Percentiles rank a stretch among this genome's conserved stretches.
Evolutionary conservation across 257 asterid genomes (phyloP).

Genomic region (Solanum ahanhuiri): DNA sequence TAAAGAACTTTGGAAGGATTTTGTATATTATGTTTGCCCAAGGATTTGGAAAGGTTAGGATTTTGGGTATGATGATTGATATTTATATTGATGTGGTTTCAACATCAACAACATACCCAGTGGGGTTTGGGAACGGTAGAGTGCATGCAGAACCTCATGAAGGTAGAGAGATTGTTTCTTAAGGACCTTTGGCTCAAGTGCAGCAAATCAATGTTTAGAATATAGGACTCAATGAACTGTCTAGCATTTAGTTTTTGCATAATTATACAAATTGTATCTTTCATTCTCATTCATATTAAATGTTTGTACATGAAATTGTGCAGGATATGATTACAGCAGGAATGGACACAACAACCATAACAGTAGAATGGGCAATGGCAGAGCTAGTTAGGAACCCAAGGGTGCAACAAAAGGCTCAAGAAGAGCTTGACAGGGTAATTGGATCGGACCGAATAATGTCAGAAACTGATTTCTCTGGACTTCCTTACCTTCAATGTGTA

Average conservation of each 20-base stretch:
- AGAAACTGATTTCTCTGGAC: constrained; percentile 52
- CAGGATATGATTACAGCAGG: constrained; percentile 95
- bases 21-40: not conserved
- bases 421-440: constrained; percentile 62
- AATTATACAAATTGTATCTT: not conserved
- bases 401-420: constrained; percentile 75
- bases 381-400: constrained; percentile 75
- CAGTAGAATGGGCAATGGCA: constrained; percentile 81
- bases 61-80: not conserved
- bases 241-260: not conserved
- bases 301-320: not conserved
- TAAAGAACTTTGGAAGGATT: not conserved
- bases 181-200: not conserved
- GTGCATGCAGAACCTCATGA: not conserved
- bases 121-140: not conserved
- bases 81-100: not conserved
- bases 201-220: not conserved
- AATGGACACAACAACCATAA: constrained; percentile 84
- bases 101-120: not conserved
- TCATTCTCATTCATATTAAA: not conserved
- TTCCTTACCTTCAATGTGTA: constrained; percentile 59
- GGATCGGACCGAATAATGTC: constrained; percentile 56
- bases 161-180: not conserved
- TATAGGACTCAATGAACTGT: not conserved
- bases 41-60: not conserved